Percentiles rank a stretch among this genome's conserved stretches.
These are phyloP conservation scores for Nothomitra cinnamomea DNA, from an alignment of 2,329 filamentous ascomycete genomes.

Conservation along the genomic window DNA sequence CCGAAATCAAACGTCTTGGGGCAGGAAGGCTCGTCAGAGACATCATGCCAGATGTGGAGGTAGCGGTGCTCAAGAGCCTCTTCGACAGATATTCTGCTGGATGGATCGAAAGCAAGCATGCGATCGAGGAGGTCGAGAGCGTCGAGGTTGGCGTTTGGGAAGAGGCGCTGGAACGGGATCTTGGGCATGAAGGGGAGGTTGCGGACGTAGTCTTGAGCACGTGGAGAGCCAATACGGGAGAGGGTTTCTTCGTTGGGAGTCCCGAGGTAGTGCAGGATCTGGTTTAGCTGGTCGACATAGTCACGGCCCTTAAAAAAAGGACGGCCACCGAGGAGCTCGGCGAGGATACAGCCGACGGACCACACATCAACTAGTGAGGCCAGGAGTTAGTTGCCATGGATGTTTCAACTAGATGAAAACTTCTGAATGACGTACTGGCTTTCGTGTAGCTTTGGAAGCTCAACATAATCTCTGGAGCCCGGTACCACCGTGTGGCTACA, in stretches of 20 bases:
- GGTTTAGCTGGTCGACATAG: constrained; percentile 98
- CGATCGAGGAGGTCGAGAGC: constrained; percentile 88
- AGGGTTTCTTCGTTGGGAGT: constrained; percentile 94
- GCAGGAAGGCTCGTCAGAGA: constrained; percentile 85
- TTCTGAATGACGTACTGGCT: constrained; percentile 62
- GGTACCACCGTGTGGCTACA: constrained; percentile 95
- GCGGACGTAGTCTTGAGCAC: constrained; percentile 94
- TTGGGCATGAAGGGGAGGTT: constrained; percentile 93
- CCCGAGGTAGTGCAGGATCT: constrained; percentile 94
- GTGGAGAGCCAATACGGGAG: constrained; percentile 79
- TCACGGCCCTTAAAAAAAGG: constrained; percentile 99
- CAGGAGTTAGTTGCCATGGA: constrained; percentile 12
- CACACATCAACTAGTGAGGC: constrained; percentile 70
- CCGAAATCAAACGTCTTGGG: constrained; percentile 94
- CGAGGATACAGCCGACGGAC: constrained; percentile 96
- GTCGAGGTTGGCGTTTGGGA: constrained; percentile 89
- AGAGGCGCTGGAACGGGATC: constrained; percentile 72
- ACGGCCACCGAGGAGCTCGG: constrained; percentile 84
- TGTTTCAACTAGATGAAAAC: not conserved
- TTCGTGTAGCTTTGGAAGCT: constrained; percentile 99
- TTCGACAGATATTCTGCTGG: constrained; percentile 83
- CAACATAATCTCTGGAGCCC: constrained; percentile 97
- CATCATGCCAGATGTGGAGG: constrained; percentile 95
- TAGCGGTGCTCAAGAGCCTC: constrained; percentile 92
- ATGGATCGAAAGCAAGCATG: constrained; percentile 95